Percentiles rank a stretch among this genome's conserved stretches.
phyloP scores from a whole-genome alignment of 805 yeast species.

The Suhomyces vadensis region DNA sequence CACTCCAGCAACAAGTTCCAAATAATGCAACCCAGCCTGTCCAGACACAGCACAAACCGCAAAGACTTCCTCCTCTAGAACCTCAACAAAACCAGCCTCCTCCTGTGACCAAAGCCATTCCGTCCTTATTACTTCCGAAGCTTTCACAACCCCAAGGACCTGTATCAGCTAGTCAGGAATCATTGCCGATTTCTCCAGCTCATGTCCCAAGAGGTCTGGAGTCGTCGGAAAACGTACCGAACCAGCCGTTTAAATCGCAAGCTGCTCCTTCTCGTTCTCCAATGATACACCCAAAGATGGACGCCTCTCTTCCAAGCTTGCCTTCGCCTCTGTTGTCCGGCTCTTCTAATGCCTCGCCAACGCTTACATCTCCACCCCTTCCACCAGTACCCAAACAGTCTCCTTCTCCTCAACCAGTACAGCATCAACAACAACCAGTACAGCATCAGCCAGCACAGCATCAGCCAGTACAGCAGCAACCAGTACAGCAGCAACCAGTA shows the following conservation, averaged over 20 bases:
- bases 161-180: slow-evolving; percentile 1
- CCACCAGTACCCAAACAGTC: slow-evolving; percentile 3
- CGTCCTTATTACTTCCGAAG: background rate
- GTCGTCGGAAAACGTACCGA: background rate
- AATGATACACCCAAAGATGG: background rate
- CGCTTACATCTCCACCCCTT: slow-evolving; percentile 2
- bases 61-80: slow-evolving; percentile 1
- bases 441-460: background rate
- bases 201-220: background rate
- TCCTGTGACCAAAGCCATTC: background rate
- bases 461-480: slow-evolving; percentile 2
- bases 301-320: slow-evolving; percentile 4
- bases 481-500: background rate
- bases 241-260: background rate
- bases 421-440: slow-evolving; percentile 1
- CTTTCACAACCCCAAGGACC: slow-evolving; percentile 2
- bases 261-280: background rate
- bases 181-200: slow-evolving; percentile 3
- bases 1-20: background rate
- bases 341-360: background rate
- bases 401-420: slow-evolving; percentile 2
- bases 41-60: slow-evolving; percentile 3
- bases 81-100: background rate
- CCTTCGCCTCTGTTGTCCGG: background rate
- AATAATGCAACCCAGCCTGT: background rate